Evolutionary conservation across 1,139 yeast species (phyloP).

Genomic region (Taiozyma onychis): DNA sequence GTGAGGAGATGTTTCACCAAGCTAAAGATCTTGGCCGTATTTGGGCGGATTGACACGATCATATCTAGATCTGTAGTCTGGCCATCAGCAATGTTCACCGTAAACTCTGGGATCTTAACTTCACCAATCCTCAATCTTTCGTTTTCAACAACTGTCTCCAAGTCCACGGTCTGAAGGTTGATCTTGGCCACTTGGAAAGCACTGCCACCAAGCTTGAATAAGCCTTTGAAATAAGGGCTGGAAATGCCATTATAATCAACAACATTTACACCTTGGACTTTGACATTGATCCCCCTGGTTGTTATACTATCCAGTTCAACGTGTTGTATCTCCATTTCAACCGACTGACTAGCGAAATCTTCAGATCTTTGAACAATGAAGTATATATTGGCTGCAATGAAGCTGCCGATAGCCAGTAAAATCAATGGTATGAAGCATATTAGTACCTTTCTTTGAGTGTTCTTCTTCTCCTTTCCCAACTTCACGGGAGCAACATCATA

Average conservation of each 20-base stretch:
- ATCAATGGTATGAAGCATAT: background rate
- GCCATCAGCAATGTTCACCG: constrained; percentile 14
- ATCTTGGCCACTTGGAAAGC: constrained; percentile 23
- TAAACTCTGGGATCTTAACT: constrained; percentile 17
- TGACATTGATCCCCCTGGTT: constrained; percentile 26
- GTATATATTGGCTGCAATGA: background rate
- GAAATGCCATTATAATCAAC: constrained; percentile 28
- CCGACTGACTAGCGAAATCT: constrained; percentile 26
- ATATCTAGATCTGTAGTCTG: constrained; percentile 16
- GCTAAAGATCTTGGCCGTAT: constrained; percentile 26
- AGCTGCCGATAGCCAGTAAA: background rate
- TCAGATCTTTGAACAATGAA: constrained; percentile 24
- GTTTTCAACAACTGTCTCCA: constrained; percentile 9
- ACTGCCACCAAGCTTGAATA: constrained; percentile 28
- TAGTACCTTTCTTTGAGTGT: background rate
- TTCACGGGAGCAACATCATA: background rate
- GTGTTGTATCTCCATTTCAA: constrained; percentile 26
- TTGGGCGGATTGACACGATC: constrained; percentile 26
- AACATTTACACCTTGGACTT: constrained; percentile 25
- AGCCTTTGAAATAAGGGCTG: constrained; percentile 17
- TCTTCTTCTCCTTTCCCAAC: background rate
- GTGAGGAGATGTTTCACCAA: constrained; percentile 25
- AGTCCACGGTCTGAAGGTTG: constrained; percentile 16
- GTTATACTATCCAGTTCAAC: constrained; percentile 26
- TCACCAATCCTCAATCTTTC: constrained; percentile 13